Evolutionary conservation across 352 stramenopile genomes (phyloP).

Genomic region (Phytopythium montanum): DNA sequence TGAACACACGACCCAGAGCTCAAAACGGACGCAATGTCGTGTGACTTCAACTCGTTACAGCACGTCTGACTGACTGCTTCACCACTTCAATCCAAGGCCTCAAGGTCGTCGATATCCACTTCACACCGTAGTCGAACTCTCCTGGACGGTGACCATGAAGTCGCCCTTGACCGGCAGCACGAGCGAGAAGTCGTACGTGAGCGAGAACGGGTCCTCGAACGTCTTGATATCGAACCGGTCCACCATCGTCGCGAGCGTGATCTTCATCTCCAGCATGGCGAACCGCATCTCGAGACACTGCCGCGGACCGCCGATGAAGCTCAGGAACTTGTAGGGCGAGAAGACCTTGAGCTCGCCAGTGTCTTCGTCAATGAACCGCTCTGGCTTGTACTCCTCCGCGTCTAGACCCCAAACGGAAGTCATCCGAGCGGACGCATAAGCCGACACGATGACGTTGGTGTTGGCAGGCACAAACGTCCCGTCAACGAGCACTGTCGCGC

Average conservation of each 20-base stretch:
- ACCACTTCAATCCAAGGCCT: neutral
- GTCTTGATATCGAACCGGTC: no score
- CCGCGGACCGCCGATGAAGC: conserved; percentile 46
- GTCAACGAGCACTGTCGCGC: conserved; percentile 56
- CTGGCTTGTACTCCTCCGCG: conserved; percentile 36
- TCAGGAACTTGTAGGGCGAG: conserved; percentile 50
- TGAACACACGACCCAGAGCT: no score
- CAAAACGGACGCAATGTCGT: no score
- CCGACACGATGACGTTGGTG: conserved; percentile 44
- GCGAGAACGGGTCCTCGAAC: conserved; percentile 27
- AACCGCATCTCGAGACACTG: conserved; percentile 58
- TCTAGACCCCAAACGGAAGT: conserved; percentile 62
- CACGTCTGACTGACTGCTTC: neutral
- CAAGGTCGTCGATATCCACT: no score
- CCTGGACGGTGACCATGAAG: conserved; percentile 19
- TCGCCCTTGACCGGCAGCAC: conserved; percentile 32
- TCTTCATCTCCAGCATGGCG: no score
- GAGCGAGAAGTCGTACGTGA: no score
- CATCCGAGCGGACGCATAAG: conserved; percentile 51
- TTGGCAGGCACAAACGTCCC: conserved; percentile 59
- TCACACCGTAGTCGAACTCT: conserved; percentile 2
- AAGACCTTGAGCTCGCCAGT: conserved; percentile 29
- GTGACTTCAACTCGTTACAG: neutral
- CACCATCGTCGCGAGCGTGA: no score
- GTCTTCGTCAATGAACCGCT: conserved; percentile 48